Evolutionary conservation across 202 grass and related monocot genomes (phyloP), one percentile per base, ranked within the genome.

Genomic region (Tripidium arundinaceum): DNA sequence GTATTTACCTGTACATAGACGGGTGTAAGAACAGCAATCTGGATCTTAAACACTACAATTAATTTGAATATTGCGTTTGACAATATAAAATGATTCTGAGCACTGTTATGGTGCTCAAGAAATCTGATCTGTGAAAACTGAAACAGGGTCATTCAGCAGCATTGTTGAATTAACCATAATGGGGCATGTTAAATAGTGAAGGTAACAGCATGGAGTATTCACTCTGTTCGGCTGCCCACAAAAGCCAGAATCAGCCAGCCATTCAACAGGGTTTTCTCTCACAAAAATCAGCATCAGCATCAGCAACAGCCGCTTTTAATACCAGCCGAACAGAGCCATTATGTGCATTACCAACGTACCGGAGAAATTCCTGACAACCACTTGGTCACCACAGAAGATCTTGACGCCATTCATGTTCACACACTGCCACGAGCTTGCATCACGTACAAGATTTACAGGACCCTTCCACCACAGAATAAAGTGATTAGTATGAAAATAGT

Each of bases 301-400:
- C n/a, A n/a, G n/a, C n/a, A n/a, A n/a, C n/a, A n/a, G n/a, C n/a
- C n/a, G n/a, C n/a, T n/a, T n/a, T n/a, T n/a, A n/a, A n/a, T n/a
- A n/a, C n/a, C n/a, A n/a, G n/a, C n/a, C n/a, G n/a, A n/a, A n/a
- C n/a, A n/a, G n/a, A n/a, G n/a, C n/a, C n/a, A 60, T 67, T 67
- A 60, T 40, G 62, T 64, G 41, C 40, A 71, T 27, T 25, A 72
- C 24, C 22, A 58, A 68, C 79, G 63, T 84, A 99, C 96, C 65
- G 86, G 88, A 88, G 87, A 91, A 88, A 88, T 76, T 86, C 92
- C 96, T 38, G 92, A 95, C 62, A 99, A 65, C 96, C 96, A 99
- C 86, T 99, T 99, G 16, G 92, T 99, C 78, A 95, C 96, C 86
- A 99, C 96, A 62, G 96, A 90, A 93, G 88, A 88, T 99, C 96